Evolutionary conservation across 805 yeast genomes (phyloP).

Genomic region (Candida wancherniae): DNA sequence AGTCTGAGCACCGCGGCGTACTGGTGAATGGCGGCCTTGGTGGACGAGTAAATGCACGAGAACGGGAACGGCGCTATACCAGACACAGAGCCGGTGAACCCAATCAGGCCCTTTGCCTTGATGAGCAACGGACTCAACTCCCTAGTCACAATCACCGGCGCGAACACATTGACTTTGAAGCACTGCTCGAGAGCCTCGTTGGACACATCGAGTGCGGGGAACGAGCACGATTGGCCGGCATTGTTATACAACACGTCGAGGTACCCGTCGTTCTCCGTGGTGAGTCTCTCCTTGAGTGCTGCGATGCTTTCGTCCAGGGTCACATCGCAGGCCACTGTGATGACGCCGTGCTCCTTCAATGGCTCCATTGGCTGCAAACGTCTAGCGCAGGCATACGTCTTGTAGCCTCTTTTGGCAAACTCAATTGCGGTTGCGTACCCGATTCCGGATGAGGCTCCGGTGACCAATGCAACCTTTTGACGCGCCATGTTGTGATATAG

Average conservation of each 20-base stretch:
- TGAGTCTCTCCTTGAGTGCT: conserved; percentile 40
- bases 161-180: conserved; percentile 65
- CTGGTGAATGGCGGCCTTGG: conserved; percentile 74
- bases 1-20: conserved; percentile 59
- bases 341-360: conserved; percentile 42
- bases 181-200: conserved; percentile 49
- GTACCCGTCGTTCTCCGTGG: conserved; percentile 39
- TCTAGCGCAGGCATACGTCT: conserved; percentile 73
- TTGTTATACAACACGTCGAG: conserved; percentile 66
- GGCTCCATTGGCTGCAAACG: conserved; percentile 56
- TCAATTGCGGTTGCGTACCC: conserved; percentile 46
- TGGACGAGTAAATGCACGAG: conserved; percentile 58
- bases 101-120: conserved; percentile 62
- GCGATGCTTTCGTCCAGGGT: conserved; percentile 45
- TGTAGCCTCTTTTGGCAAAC: conserved; percentile 46
- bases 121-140: conserved; percentile 54
- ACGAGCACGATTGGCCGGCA: conserved; percentile 72
- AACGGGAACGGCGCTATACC: conserved; percentile 69
- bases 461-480: conserved; percentile 47
- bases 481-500: conserved; percentile 10
- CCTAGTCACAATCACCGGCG: conserved; percentile 59
- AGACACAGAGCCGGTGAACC: conserved; percentile 70
- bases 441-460: conserved; percentile 60
- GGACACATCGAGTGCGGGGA: conserved; percentile 63
- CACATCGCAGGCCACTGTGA: conserved; percentile 54